A percentile compares a stretch with the other conserved stretches of the same genome.
These are phyloP conservation scores for Phytophthora pistaciae DNA, from an alignment of 352 stramenopile genomes.

Conservation along the genomic window DNA sequence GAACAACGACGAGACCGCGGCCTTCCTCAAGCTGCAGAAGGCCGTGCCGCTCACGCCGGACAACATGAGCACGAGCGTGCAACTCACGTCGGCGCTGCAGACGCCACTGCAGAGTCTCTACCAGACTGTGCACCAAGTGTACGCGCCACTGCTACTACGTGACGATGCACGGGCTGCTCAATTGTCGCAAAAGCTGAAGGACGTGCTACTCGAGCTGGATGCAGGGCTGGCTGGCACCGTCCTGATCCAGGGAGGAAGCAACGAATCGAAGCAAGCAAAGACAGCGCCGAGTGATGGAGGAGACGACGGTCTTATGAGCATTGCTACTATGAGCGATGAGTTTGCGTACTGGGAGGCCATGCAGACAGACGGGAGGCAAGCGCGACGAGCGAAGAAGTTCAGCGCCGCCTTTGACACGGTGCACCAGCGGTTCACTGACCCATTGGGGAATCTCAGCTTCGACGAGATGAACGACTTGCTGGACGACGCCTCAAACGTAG, in stretches of 20 bases:
- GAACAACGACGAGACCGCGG: slow-evolving; percentile 43
- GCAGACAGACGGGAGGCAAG: slow-evolving; percentile 58
- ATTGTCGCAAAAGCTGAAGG: slow-evolving; percentile 85
- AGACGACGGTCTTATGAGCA: slow-evolving; percentile 66
- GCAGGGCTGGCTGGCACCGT: slow-evolving; percentile 58
- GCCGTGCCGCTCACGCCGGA: slow-evolving; percentile 58
- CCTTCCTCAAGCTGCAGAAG: slow-evolving; percentile 73
- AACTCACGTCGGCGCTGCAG: slow-evolving; percentile 74
- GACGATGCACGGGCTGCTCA: slow-evolving; percentile 51
- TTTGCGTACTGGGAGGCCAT: slow-evolving; percentile 86
- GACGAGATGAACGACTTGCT: slow-evolving; percentile 90
- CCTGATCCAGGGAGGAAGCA: slow-evolving; percentile 33
- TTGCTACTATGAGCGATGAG: slow-evolving; percentile 88
- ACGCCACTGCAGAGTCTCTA: slow-evolving; percentile 85
- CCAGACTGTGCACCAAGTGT: slow-evolving; percentile 84
- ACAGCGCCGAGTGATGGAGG: slow-evolving; percentile 30
- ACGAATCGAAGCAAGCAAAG: slow-evolving; percentile 28
- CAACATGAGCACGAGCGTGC: slow-evolving; percentile 79
- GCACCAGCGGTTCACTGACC: slow-evolving; percentile 73
- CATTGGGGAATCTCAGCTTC: slow-evolving; percentile 64
- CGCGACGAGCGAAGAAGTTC: slow-evolving; percentile 82
- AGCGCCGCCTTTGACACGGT: slow-evolving; percentile 83
- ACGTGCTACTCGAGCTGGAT: slow-evolving; percentile 83
- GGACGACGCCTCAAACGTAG: slow-evolving; percentile 83
- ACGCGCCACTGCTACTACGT: slow-evolving; percentile 76